Percentiles rank a stretch among this genome's conserved stretches.
Evolutionary conservation across 2,329 filamentous ascomycete genomes (phyloP).

Genomic region (Bipolaris victoriae): DNA sequence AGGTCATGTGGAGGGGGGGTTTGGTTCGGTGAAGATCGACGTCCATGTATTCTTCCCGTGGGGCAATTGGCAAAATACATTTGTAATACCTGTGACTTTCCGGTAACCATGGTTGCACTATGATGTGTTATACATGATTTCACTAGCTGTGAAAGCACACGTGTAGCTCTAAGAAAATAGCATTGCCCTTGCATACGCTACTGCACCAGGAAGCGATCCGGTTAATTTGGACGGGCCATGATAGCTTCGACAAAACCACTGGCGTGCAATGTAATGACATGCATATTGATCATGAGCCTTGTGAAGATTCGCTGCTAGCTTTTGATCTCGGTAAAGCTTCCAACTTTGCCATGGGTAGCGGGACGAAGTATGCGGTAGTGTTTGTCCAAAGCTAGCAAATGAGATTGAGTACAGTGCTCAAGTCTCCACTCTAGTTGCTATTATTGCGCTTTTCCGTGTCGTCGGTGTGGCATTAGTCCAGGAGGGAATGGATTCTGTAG

Average conservation of each 20-base stretch:
- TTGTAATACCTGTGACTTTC: background rate
- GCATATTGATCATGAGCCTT: background rate
- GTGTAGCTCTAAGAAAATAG: background rate
- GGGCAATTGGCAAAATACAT: background rate
- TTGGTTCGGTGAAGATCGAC: conserved; percentile 6
- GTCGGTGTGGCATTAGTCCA: background rate
- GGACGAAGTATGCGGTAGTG: background rate
- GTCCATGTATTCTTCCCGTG: background rate
- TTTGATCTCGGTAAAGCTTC: background rate
- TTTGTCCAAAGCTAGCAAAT: background rate
- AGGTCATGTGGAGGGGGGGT: background rate
- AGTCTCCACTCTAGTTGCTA: background rate
- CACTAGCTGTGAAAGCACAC: no score
- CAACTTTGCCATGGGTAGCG: background rate
- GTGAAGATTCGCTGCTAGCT: background rate
- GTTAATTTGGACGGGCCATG: no score
- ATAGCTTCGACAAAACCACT: background rate
- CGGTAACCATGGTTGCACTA: background rate
- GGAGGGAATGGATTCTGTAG: background rate
- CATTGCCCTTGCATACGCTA: background rate
- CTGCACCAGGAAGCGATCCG: background rate
- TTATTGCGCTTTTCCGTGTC: background rate
- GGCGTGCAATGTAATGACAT: background rate
- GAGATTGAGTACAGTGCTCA: background rate
- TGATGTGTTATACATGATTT: no score